Base-by-base conservation (phyloP, 2,329 filamentous ascomycete species). In the Penicillium sp. region DNA sequence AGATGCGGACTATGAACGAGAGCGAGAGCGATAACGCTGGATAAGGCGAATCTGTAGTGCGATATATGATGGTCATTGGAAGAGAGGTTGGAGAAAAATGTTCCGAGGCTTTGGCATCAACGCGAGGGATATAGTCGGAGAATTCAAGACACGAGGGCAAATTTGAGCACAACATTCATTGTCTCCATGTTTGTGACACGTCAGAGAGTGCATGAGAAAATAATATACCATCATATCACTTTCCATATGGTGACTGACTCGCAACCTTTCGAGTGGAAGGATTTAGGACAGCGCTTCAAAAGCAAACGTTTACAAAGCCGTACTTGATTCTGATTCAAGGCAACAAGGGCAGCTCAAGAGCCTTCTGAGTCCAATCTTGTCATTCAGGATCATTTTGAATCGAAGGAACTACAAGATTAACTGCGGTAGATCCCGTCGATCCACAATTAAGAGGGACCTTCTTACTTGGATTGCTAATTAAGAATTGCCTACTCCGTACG, bases 341-440 rank as follows among this genome's bases (percentile, higher is more conserved):
- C 43, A 8, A 8, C 7, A 28, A 6, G 5, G 14, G 13, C 43
- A 46, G 14, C 3, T 8, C 49, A 35, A 48, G n/a, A 52, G 48
- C 55, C 48, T 38, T 42, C 26, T 19, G 19, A 13, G n/a, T 46
- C 16, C 10, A 30, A 52, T 25, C 6, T 26, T 6, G n/a, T n/a
- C 7, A 46, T 46, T 10, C 43, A 6, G 25, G 4, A 48, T 48
- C 6, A 5, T 26, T 40, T 26, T 19, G 16, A 53, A 8, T 35
- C 57, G 33, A 42, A 54, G 30, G 57, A 59, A 51, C 57, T 51
- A 35, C 35, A 14, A 49, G 14, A 25, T 48, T 35, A 51, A 51
- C 7, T 25, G 48, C 28, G 30, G 48, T 30, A 51, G 28, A 51
- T 51, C 28, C 30, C 48, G 48, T 22, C 30, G 7, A 48, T 14